These are phyloP conservation scores for Lentinula sp. DNA, from an alignment of 768 basidiomycete species.

Conservation along the genomic window DNA sequence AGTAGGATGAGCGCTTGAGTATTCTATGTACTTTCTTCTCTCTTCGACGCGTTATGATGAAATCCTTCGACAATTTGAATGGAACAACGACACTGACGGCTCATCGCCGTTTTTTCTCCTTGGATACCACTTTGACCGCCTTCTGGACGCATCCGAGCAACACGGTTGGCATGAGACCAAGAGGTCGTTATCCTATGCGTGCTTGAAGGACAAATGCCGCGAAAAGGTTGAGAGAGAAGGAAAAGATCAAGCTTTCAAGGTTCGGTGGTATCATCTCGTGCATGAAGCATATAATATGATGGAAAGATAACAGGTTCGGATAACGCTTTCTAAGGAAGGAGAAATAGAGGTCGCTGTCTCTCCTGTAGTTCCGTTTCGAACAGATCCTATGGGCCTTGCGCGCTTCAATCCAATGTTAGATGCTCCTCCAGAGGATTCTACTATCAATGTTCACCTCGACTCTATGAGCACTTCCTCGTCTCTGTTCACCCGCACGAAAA, in stretches of 20 bases:
- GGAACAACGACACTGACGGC: constrained; percentile 53
- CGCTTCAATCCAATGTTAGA: constrained; percentile 28
- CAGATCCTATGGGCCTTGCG: constrained; percentile 33
- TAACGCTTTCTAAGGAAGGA: constrained; percentile 37
- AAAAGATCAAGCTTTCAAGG: constrained; percentile 24
- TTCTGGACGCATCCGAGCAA: constrained; percentile 40
- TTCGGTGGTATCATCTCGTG: constrained; percentile 9
- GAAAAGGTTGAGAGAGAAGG: constrained; percentile 29
- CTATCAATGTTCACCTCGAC: constrained; percentile 51
- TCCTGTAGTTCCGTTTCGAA: constrained; percentile 22
- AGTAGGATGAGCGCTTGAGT: too few species aligned
- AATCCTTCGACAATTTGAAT: constrained; percentile 32
- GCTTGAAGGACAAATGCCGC: constrained; percentile 39
- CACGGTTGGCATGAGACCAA: constrained; percentile 44
- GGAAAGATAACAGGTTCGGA: constrained; percentile 38
- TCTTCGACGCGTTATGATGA: constrained; percentile 59
- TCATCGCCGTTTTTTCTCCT: constrained; percentile 62
- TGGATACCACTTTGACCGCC: constrained; percentile 52
- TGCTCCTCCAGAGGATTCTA: constrained; percentile 18
- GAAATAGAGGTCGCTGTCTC: constrained; percentile 26
- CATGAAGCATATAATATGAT: neutral
- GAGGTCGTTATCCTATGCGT: constrained; percentile 27
- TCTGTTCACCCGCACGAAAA: constrained; percentile 63
- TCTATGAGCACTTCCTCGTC: constrained; percentile 45
- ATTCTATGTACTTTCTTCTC: constrained; percentile 23